Base-by-base conservation (phyloP, 2,329 filamentous ascomycete genomes). In the Tolypocladium ophioglossoides region DNA sequence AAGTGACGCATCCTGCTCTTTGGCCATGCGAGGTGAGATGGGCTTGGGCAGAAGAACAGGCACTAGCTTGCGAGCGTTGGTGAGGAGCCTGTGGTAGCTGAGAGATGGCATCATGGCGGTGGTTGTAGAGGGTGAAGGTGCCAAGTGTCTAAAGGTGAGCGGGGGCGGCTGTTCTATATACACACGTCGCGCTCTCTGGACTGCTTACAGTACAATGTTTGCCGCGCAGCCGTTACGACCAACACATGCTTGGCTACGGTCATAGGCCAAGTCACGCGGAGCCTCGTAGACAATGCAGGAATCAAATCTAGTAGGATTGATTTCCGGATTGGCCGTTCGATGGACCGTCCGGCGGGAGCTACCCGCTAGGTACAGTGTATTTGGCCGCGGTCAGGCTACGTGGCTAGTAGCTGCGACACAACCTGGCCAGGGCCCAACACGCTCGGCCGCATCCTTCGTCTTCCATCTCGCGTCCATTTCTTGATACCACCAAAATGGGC, bases 11-110 rank as follows among this genome's bases (percentile, higher is more conserved):
- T 59, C 39, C 54, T 59, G 57, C 47, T 53, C 50, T 50, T 55
- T 54, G 37, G 57, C 50, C 34, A 12, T 46, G 39, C 32, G 56
- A 54, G 57, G 52, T n/a, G 57, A 59, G 55, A 59, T 56, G 52
- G 57, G 57, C n/a, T 6, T 34, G 14, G 57, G 57, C n/a, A 47
- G 54, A 41, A 57, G 51, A 47, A 59, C 56, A 41, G 55, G 54
- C 24, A 59, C 47, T 40, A 57, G 40, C 34, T 54, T 52, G 54
- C 57, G 57, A 50, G 55, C 57, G 4, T 55, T 56, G 35, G 52
- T 38, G 49, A 55, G 30, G 27, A 59, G 46, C 39, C 47, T 39
- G 32, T 53, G 48, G 30, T 53, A 55, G 57, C 47, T 51, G 41
- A 54, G 27, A 44, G 54, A 51, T 32, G 54, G 35, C 47, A 50